Evolutionary conservation across 106 monocot genomes (phyloP).

Genomic region (Dendrobium officinale): DNA sequence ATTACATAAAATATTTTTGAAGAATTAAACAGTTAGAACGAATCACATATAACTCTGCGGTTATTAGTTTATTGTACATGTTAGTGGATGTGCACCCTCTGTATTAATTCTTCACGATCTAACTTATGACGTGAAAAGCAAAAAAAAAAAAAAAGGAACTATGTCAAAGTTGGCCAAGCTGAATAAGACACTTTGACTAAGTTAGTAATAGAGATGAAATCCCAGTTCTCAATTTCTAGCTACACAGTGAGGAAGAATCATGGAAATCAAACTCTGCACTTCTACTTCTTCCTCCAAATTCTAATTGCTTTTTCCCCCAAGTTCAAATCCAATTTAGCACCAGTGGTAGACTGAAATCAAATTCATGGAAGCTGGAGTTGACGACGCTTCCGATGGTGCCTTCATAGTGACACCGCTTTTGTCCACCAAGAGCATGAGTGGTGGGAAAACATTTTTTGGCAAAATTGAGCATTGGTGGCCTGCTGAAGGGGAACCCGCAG

Average conservation of each 20-base stretch:
- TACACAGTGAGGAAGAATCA: slow-evolving; percentile 19
- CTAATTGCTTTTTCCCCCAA: slow-evolving; percentile 1
- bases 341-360: slow-evolving; percentile 49
- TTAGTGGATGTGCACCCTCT: too few relatives aligned
- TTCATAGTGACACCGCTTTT: slow-evolving; percentile 49
- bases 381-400: slow-evolving; percentile 22
- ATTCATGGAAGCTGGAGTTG: not conserved
- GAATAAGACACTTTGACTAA: too few relatives aligned
- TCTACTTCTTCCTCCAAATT: slow-evolving; percentile 30
- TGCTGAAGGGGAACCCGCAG: not conserved
- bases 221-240: not conserved
- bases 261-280: slow-evolving; percentile 41
- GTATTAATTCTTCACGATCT: too few relatives aligned
- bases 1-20: not conserved
- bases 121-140: too few relatives aligned
- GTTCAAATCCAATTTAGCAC: slow-evolving; percentile 12
- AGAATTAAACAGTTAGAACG: not conserved
- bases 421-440: slow-evolving; percentile 49
- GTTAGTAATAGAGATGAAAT: not conserved
- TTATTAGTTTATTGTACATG: too few relatives aligned
- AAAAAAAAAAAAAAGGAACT: too few relatives aligned
- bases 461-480: slow-evolving; percentile 35
- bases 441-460: slow-evolving; percentile 38
- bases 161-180: not conserved
- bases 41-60: too few relatives aligned